A percentile compares a stretch with the other conserved stretches of the same genome.
Evolutionary conservation across 495 filamentous ascomycete genomes (phyloP).

Genomic region (Aspergillus ellipticus): DNA sequence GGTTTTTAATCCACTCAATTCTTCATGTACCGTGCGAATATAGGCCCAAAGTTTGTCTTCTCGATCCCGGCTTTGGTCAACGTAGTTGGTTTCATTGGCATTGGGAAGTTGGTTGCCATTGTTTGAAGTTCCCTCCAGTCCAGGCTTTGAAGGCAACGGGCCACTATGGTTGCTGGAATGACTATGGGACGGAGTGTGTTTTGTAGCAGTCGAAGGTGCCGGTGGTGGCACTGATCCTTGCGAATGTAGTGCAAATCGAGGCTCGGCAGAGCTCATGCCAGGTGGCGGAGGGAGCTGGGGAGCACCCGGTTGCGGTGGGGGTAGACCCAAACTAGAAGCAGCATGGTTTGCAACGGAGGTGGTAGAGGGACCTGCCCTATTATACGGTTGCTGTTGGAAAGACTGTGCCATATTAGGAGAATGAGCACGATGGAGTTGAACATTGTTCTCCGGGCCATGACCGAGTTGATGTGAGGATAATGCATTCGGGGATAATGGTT

Average conservation of each 20-base stretch:
- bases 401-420: conserved; percentile 69
- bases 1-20: conserved; percentile 33
- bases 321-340: conserved; percentile 30
- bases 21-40: conserved; percentile 42
- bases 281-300: conserved; percentile 53
- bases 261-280: conserved; percentile 45
- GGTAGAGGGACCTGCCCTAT: conserved; percentile 40
- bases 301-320: conserved; percentile 36
- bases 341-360: conserved; percentile 25
- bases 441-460: conserved; percentile 45
- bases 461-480: conserved; percentile 57
- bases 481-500: conserved; percentile 75
- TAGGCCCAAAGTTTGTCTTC: conserved; percentile 46
- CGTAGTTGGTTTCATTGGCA: conserved; percentile 22
- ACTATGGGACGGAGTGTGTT: conserved; percentile 33
- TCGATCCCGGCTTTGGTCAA: conserved; percentile 30
- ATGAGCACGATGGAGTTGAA: conserved; percentile 53
- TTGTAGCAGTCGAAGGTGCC: conserved; percentile 17
- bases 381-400: conserved; percentile 63
- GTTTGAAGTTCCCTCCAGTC: conserved; percentile 23
- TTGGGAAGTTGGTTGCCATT: conserved; percentile 20
- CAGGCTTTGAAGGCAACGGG: conserved; percentile 21
- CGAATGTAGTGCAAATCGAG: conserved; percentile 40
- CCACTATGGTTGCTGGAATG: conserved; percentile 43
- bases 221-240: conserved; percentile 19